Conservation (phyloP, 169 alveolate genomes). For the Plasmodium gallinaceum region DNA sequence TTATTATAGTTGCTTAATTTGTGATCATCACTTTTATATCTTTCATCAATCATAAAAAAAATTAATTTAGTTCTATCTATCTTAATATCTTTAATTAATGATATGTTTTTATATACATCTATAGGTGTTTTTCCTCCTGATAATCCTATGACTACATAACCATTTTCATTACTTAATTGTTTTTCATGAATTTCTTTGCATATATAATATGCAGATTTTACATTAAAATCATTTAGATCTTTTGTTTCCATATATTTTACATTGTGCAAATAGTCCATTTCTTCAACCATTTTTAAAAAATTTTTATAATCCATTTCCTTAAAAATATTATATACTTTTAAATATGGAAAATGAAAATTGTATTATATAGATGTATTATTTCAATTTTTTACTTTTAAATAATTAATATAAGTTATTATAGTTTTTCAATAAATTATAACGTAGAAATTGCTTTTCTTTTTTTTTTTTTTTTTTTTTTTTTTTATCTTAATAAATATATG, state of each 20-base stretch:
- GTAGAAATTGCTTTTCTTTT: too few species aligned
- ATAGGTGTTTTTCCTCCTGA: constrained; percentile 70
- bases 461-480: too few species aligned
- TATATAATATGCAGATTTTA: constrained; percentile 54
- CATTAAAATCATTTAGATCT: constrained; percentile 38
- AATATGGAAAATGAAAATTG: too few species aligned
- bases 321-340: too few species aligned
- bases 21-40: constrained; percentile 54
- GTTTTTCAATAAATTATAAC: too few species aligned
- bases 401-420: too few species aligned
- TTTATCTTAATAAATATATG: too few species aligned
- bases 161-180: constrained; percentile 34
- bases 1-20: constrained; percentile 67
- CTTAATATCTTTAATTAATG: constrained; percentile 40
- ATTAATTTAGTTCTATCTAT: constrained; percentile 60
- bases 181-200: constrained; percentile 59
- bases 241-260: constrained; percentile 54
- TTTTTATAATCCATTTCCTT: constrained; percentile 18
- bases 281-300: constrained; percentile 16
- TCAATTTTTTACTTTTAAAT: too few species aligned
- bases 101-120: constrained; percentile 66
- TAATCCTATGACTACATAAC: constrained; percentile 57
- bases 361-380: too few species aligned
- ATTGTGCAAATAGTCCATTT: constrained; percentile 30
- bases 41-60: constrained; percentile 66